Evolutionary conservation across 1,284 basidiomycete species (phyloP).

Genomic region (Cryptococcus maquisensis): DNA sequence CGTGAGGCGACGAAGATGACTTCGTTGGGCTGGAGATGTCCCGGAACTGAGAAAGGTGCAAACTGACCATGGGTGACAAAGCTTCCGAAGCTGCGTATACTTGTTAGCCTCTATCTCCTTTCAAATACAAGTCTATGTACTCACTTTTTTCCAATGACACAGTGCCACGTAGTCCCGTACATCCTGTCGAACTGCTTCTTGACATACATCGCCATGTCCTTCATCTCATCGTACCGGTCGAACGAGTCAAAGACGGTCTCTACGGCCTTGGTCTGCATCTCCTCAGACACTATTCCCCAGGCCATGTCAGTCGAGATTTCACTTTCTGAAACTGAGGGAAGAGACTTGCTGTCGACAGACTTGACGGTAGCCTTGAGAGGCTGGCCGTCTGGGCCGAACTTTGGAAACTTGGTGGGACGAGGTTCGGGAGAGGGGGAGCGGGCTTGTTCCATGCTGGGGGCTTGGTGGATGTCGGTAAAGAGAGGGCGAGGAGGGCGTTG

Average conservation of each 20-base stretch:
- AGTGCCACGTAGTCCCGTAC: constrained; percentile 89
- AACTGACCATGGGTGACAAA: constrained; percentile 91
- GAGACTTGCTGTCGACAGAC: constrained; percentile 71
- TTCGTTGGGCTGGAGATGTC: neutral
- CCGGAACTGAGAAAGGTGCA: constrained; percentile 11
- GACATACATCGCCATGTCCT: constrained; percentile 95
- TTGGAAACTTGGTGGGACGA: neutral
- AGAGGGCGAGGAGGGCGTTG: neutral
- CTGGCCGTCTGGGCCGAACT: constrained; percentile 3
- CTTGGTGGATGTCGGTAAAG: neutral
- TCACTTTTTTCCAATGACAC: constrained; percentile 82
- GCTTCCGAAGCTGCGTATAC: constrained; percentile 66
- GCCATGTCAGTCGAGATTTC: too few relatives aligned
- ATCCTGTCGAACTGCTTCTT: constrained; percentile 95
- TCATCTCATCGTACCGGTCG: constrained; percentile 89
- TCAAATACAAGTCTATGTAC: constrained; percentile 6
- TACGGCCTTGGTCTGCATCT: constrained; percentile 90
- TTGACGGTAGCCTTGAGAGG: constrained; percentile 78
- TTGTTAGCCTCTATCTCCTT: neutral
- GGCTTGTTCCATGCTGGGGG: neutral
- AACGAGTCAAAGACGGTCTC: constrained; percentile 80
- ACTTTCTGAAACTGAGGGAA: too few relatives aligned
- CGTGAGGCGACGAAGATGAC: neutral
- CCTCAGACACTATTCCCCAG: constrained; percentile 65
- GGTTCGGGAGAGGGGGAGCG: neutral